These are phyloP conservation scores for Collybia nuda DNA, from an alignment of 768 basidiomycete genomes.

Conservation along the genomic window DNA sequence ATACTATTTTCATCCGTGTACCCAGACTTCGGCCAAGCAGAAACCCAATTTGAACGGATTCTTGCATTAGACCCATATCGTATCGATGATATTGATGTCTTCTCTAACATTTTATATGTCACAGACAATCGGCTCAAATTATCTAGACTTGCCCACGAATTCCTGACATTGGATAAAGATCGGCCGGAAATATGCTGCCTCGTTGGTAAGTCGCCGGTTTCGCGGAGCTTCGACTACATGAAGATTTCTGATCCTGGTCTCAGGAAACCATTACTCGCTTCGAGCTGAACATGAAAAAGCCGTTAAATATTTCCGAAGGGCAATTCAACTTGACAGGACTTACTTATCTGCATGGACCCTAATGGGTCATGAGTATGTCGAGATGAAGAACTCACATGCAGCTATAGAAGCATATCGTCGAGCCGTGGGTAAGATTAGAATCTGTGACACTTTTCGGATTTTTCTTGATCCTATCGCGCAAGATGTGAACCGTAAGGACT, in stretches of 20 bases:
- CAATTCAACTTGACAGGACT: conserved; percentile 92
- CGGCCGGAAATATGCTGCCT: conserved; percentile 96
- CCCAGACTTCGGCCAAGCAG: conserved; percentile 86
- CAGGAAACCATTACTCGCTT: conserved; percentile 97
- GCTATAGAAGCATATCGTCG: conserved; percentile 97
- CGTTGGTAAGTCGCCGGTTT: conserved; percentile 64
- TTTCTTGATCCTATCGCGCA: conserved; percentile 2
- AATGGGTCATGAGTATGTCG: conserved; percentile 98
- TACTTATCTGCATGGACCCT: conserved; percentile 98
- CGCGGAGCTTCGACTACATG: neutral
- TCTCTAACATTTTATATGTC: conserved; percentile 96
- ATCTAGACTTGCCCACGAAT: conserved; percentile 89
- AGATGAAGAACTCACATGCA: conserved; percentile 99
- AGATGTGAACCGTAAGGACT: conserved; percentile 98
- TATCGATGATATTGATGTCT: conserved; percentile 93
- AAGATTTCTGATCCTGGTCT: conserved; percentile 3
- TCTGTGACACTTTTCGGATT: neutral
- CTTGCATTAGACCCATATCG: conserved; percentile 80
- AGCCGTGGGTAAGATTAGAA: conserved; percentile 75
- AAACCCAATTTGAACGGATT: conserved; percentile 82
- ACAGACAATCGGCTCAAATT: conserved; percentile 87
- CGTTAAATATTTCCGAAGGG: conserved; percentile 90
- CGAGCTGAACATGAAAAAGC: conserved; percentile 95
- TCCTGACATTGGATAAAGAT: conserved; percentile 85
- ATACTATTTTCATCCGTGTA: conserved; percentile 6